phyloP scores from a whole-genome alignment of 495 filamentous ascomycete genomes.

The Massariosphaeria phaeospora region DNA sequence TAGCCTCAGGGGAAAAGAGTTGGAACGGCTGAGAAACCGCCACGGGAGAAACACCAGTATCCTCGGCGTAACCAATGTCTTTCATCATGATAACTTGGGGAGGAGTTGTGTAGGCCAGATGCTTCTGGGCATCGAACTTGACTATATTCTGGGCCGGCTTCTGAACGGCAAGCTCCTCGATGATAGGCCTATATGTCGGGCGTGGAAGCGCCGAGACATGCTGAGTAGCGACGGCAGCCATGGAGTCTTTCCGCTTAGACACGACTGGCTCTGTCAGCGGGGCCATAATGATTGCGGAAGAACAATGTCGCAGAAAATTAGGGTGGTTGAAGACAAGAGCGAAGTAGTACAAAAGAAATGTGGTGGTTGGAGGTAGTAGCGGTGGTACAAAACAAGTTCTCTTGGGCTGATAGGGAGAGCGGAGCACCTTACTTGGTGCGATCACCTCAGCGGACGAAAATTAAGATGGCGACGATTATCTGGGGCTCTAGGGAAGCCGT shows the following conservation, averaged over 20 bases:
- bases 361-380: neutral
- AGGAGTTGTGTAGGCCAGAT: constrained; percentile 51
- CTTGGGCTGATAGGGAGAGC: neutral
- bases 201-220: constrained; percentile 13
- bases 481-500: neutral
- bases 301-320: neutral
- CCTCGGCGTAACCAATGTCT: constrained; percentile 53
- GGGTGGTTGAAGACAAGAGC: neutral
- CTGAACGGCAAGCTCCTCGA: constrained; percentile 23
- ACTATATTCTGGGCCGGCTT: constrained; percentile 7
- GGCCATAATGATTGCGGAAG: neutral
- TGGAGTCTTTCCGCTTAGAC: constrained; percentile 13
- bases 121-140: constrained; percentile 50
- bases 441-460: neutral
- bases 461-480: neutral
- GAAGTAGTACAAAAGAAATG: neutral
- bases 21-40: constrained; percentile 70
- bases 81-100: constrained; percentile 55
- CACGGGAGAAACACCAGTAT: constrained; percentile 57
- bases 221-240: constrained; percentile 26
- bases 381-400: neutral
- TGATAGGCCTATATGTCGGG: constrained; percentile 33
- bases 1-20: constrained; percentile 63
- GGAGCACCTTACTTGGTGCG: neutral
- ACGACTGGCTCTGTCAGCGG: neutral